A percentile compares a stretch with the other conserved stretches of the same genome.
Conservation (phyloP, 306 rosid genomes). For the Malus orientalis region DNA sequence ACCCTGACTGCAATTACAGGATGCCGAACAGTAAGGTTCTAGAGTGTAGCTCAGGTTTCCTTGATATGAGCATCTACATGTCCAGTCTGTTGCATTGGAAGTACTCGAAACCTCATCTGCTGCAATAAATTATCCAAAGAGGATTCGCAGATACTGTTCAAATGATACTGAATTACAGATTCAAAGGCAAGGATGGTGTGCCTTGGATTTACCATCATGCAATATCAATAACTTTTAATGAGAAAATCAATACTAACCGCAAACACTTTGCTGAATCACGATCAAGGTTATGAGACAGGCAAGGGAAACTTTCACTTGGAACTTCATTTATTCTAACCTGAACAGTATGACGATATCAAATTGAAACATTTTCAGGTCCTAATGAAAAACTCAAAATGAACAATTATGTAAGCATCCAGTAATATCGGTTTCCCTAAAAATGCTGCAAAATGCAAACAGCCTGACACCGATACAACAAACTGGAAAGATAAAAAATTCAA, state of each 20-base stretch:
- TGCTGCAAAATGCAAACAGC: neutral
- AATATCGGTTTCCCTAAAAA: neutral
- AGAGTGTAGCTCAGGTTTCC: conserved; percentile 38
- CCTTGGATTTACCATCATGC: neutral
- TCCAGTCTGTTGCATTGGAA: conserved; percentile 54
- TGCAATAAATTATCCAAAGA: conserved; percentile 14
- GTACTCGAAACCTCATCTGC: conserved; percentile 45
- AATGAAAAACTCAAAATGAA: neutral
- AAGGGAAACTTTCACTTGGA: conserved; percentile 34
- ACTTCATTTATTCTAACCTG: conserved; percentile 63
- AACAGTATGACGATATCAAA: conserved; percentile 4
- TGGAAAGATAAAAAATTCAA: neutral
- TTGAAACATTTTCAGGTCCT: neutral
- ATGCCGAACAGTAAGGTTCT: conserved; percentile 65
- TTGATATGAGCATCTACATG: conserved; percentile 54
- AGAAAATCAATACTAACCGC: conserved; percentile 50
- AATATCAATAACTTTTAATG: neutral
- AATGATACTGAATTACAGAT: neutral
- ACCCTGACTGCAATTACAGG: conserved; percentile 85
- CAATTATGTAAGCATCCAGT: neutral
- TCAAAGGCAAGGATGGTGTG: neutral
- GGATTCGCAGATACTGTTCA: conserved; percentile 1
- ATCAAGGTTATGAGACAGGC: conserved; percentile 46
- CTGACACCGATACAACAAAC: neutral
- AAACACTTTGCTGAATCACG: conserved; percentile 50